Conservation (phyloP, 2,329 filamentous ascomycete species). For the Fusarium protoensiforme region DNA sequence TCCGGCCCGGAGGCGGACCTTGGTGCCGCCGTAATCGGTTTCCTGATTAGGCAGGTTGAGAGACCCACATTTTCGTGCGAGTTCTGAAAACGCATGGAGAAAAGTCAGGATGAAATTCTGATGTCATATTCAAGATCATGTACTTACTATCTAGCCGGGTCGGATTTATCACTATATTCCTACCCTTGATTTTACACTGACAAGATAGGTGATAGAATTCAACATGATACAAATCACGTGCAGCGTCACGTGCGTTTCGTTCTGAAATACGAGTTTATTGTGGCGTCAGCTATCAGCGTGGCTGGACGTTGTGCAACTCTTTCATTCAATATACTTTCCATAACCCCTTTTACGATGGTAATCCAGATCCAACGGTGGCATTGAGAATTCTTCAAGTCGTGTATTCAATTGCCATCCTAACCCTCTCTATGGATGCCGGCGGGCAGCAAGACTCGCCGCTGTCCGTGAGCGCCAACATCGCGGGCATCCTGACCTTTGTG, state of each 20-base stretch:
- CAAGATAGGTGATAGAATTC: background rate
- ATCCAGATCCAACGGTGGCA: background rate
- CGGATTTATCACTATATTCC: background rate
- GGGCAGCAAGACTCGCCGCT: slow-evolving; percentile 55
- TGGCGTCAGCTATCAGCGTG: background rate
- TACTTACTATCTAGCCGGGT: too few species aligned
- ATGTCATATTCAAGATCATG: background rate
- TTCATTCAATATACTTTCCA: background rate
- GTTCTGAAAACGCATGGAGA: background rate
- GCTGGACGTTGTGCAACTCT: background rate
- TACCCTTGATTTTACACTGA: too few species aligned
- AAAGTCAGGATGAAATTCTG: background rate
- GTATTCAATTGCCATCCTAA: background rate
- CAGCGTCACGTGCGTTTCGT: slow-evolving; percentile 2
- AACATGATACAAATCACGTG: background rate
- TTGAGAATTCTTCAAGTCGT: background rate
- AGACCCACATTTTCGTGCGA: background rate
- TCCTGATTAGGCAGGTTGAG: background rate
- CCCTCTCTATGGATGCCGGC: slow-evolving; percentile 38
- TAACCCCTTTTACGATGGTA: background rate
- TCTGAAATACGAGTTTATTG: background rate
- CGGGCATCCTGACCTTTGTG: slow-evolving; percentile 60
- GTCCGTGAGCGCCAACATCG: slow-evolving; percentile 55
- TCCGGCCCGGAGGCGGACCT: background rate
- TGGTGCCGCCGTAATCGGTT: too few species aligned